Evolutionary conservation across 176 grass and related monocot genomes (phyloP), one percentile per base, ranked within the genome.

Genomic region (Puya raimondii): DNA sequence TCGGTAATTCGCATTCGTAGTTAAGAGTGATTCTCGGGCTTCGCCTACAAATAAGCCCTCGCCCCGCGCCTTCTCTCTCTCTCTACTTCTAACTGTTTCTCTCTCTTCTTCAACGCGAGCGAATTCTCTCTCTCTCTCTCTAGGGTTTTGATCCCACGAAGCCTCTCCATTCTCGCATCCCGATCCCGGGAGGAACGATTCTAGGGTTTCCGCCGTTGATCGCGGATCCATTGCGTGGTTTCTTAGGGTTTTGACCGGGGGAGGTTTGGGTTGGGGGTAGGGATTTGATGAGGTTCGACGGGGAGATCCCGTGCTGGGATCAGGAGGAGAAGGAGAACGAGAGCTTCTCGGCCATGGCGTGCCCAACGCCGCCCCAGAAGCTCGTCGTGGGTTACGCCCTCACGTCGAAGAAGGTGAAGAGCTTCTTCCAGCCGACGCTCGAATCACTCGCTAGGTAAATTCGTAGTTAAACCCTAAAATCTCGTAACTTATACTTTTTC

Each of bases 321-420:
- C 69, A 66, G 16, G 51, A 22, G 58, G 74, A 33, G 27, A 66
- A 23, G 21, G 76, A 10, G 17, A 57, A 21, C 16, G 72, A 23
- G 17, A 68, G 4, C 42, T 66, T 50, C 9, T 64, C 22, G 8
- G 47, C 21, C 29, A 29, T 82, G 49, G 66, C 65, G 79, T 65
- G 67, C 48, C 48, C 74, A 2, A 70, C 76, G 49, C 49, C 17
- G 53, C 69, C 72, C 71, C 80, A 83, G 64, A 78, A 18, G 61
- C 65, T 97, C 1, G 80, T 97, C 63, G 93, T 97, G 18, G 93
- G 89, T 16, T 97, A 83, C 68, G 93, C 93, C 48, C 86, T 97
- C 70, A 92, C 93, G 11, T 86, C 88, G 81, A 97, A 97, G 83
- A 97, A 97, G 74, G 89, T 92, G 49, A 90, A 89, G 81, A 97